Base-by-base conservation (phyloP, 2,329 filamentous ascomycete species). In the Mariannaea sp. region DNA sequence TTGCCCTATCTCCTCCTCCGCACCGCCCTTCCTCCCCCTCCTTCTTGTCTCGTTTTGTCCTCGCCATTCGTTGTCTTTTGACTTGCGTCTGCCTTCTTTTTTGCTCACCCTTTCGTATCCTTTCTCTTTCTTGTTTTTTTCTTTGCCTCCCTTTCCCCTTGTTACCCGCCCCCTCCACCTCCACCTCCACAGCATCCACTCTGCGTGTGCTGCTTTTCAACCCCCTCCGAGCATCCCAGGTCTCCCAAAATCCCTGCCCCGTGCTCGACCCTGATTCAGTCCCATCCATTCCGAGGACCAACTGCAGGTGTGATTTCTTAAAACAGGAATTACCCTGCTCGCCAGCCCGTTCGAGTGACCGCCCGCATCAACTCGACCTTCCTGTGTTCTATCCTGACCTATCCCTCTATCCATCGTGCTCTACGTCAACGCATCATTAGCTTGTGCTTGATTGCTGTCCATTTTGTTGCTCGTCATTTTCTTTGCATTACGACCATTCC, bases 21-120 rank as follows among this genome's bases (percentile, higher is more conserved):
- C 39, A 53, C 36, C 55, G 53, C 54, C 49, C 59, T 36, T 55
- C 38, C 44, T 57, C 52, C 26, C 41, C 48, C 50, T 53, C 48
- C 29, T 38, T 60, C 36, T 41, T 48, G 30, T 44, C 26, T 40
- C 40, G 51, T 53, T 33, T n/a, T 55, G 20, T 38, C 30, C 41
- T 49, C 46, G 29, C 42, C n/a, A 5, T 43, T 38, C 50, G 24
- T 54, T 19, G 38, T 26, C 32, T 39, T 36, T 27, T 16, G 29
- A 26, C 43, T 13, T 26, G 19, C 14, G 19, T 20, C 16, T 16
- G 19, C 17, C 45, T 48, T 27, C 35, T 40, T 48, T 32, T 35
- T 35, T 32, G 2, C 29, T 29, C 27, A 14, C 36, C 26, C 16
- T 2, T n/a, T 27, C 19, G 40, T 36, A 20, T 36, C 17, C 30